Percentiles rank a stretch among this genome's conserved stretches.
phyloP scores from a whole-genome alignment of 2,329 filamentous ascomycete genomes.

The Sclerotinia glacialis region DNA sequence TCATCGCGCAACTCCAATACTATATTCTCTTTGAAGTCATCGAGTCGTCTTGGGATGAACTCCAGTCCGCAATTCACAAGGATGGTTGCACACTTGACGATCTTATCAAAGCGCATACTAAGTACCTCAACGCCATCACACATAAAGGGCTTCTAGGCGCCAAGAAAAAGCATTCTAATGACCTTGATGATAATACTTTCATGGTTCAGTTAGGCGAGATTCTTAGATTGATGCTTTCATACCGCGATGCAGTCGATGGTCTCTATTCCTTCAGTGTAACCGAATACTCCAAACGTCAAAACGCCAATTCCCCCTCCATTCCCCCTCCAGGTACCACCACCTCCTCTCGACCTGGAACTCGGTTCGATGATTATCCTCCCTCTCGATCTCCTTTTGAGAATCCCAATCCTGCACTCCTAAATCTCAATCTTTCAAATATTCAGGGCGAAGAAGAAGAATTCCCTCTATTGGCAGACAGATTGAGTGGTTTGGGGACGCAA shows the following conservation, averaged over 20 bases:
- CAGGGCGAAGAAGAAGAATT: constrained; percentile 52
- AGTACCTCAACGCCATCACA: constrained; percentile 90
- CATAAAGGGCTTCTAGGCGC: constrained; percentile 91
- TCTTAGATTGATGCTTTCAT: constrained; percentile 87
- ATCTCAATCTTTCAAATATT: constrained; percentile 43
- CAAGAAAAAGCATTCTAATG: constrained; percentile 47
- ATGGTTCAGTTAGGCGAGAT: constrained; percentile 90
- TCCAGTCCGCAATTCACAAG: constrained; percentile 77
- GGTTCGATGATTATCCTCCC: constrained; percentile 31
- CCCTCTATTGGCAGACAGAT: constrained; percentile 68
- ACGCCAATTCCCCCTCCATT: constrained; percentile 42
- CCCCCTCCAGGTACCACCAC: constrained; percentile 29
- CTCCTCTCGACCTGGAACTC: constrained; percentile 36
- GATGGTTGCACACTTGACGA: constrained; percentile 92
- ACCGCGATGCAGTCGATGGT: constrained; percentile 89
- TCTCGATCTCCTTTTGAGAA: constrained; percentile 14
- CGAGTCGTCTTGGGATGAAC: constrained; percentile 88
- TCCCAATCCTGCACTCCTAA: constrained; percentile 29
- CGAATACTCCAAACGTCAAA: constrained; percentile 88
- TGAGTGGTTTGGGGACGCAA: constrained; percentile 68
- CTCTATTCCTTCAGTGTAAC: constrained; percentile 93
- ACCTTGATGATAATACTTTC: constrained; percentile 66
- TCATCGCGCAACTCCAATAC: constrained; percentile 94
- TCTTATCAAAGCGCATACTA: constrained; percentile 84
- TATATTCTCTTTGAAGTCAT: constrained; percentile 99